phyloP scores from a whole-genome alignment of 805 yeast genomes.

The Metschnikowia reukaufii region DNA sequence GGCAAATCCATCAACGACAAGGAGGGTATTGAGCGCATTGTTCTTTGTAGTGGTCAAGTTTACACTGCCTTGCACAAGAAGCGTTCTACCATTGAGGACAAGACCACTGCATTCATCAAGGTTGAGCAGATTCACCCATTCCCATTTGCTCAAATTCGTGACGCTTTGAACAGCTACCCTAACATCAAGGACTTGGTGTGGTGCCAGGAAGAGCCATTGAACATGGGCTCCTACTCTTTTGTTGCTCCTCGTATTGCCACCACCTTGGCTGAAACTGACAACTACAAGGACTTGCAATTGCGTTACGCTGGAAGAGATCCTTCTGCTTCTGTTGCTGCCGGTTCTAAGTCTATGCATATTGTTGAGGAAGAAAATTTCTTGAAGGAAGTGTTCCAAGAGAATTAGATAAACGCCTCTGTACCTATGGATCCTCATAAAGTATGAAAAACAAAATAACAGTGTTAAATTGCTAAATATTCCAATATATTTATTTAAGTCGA shows the following conservation, averaged over 20 bases:
- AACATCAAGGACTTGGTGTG: conserved; percentile 84
- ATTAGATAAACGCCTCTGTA: conserved; percentile 6
- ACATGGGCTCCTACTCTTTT: conserved; percentile 87
- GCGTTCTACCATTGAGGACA: conserved; percentile 74
- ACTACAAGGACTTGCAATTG: conserved; percentile 54
- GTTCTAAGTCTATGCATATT: conserved; percentile 82
- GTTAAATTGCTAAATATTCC: conserved; percentile 1
- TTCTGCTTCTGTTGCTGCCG: conserved; percentile 97
- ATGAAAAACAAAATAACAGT: neutral
- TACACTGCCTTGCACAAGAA: conserved; percentile 88
- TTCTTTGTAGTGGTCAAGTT: conserved; percentile 90
- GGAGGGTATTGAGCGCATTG: conserved; percentile 84
- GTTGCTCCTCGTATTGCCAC: conserved; percentile 83
- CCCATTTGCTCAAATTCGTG: conserved; percentile 95
- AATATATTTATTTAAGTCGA: conserved; percentile 5
- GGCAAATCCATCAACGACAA: conserved; percentile 74
- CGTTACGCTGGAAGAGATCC: conserved; percentile 98
- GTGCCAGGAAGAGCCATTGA: conserved; percentile 99
- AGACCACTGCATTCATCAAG: conserved; percentile 82
- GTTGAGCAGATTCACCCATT: conserved; percentile 97
- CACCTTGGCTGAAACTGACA: conserved; percentile 70
- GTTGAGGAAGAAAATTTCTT: conserved; percentile 89
- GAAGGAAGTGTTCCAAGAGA: conserved; percentile 49
- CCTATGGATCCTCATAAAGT: neutral
- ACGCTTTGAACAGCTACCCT: conserved; percentile 76